A percentile compares a stretch with the other conserved stretches of the same genome.
Evolutionary conservation across 345 rosid species (phyloP).

Genomic region (Acer negundo): DNA sequence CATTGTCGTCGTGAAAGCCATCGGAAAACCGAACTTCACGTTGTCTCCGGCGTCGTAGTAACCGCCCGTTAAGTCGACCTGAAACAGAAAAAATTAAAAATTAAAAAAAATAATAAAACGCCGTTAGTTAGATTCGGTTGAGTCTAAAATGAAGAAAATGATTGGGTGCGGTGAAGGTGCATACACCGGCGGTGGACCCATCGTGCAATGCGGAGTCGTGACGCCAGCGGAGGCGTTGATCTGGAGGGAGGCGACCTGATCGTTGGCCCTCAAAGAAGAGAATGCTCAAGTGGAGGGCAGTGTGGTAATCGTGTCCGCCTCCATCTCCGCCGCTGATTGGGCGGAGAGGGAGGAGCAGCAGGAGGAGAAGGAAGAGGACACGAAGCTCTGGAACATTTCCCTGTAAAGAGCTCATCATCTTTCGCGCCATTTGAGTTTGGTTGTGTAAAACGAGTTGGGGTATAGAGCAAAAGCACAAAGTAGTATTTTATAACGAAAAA

Average conservation of each 20-base stretch:
- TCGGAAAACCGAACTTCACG: conserved; percentile 91
- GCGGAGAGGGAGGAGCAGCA: conserved; percentile 33
- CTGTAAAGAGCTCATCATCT: conserved; percentile 23
- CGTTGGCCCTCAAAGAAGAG: conserved; percentile 97
- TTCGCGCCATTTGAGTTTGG: conserved; percentile 69
- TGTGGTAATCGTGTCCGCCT: conserved; percentile 60
- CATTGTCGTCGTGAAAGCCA: conserved; percentile 94
- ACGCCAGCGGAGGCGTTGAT: conserved; percentile 83
- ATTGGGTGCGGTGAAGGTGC: conserved; percentile 19
- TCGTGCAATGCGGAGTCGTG: conserved; percentile 86
- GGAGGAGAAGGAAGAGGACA: conserved; percentile 23
- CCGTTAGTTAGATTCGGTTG: background rate
- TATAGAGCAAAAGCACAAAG: conserved; percentile 13
- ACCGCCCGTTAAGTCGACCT: conserved; percentile 87
- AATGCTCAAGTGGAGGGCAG: conserved; percentile 84
- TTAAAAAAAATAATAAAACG: background rate
- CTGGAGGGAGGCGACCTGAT: conserved; percentile 77
- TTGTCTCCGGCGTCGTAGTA: conserved; percentile 99
- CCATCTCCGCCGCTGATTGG: conserved; percentile 29
- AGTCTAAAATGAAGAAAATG: conserved; percentile 17
- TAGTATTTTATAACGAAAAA: conserved; percentile 47
- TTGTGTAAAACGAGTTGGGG: conserved; percentile 1
- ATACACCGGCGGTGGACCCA: conserved; percentile 62
- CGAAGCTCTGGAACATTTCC: conserved; percentile 27
- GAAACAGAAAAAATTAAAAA: background rate